These are phyloP conservation scores for Lecanicillium sp. DNA, from an alignment of 2,329 filamentous ascomycete species.

Conservation along the genomic window DNA sequence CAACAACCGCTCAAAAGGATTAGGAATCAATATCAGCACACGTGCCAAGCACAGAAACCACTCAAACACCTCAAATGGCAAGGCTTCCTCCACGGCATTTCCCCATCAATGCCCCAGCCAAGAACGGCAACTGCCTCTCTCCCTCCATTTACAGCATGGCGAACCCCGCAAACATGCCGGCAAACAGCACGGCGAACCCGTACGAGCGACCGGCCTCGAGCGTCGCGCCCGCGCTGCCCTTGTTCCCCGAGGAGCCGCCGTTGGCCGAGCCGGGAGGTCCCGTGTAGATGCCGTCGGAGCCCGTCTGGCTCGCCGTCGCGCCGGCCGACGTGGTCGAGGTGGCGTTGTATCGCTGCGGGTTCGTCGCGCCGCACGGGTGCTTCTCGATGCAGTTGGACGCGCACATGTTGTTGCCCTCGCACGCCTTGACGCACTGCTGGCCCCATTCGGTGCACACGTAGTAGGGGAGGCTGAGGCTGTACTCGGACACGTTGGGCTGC, in stretches of 20 bases:
- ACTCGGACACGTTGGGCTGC: conserved; percentile 68
- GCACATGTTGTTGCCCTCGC: conserved; percentile 52
- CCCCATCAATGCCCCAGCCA: not conserved
- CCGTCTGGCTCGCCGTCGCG: conserved; percentile 24
- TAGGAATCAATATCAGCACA: not conserved
- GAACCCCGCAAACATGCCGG: conserved; percentile 34
- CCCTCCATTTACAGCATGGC: conserved; percentile 30
- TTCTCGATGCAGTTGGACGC: conserved; percentile 54
- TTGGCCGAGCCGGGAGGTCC: conserved; percentile 21
- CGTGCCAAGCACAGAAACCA: too few relatives aligned
- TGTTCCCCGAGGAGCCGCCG: conserved; percentile 10
- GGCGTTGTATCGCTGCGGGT: conserved; percentile 54
- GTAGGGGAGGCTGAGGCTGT: conserved; percentile 72
- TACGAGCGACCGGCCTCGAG: conserved; percentile 32
- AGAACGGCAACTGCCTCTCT: too few relatives aligned
- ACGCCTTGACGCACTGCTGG: conserved; percentile 58
- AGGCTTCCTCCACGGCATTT: not conserved
- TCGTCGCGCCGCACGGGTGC: conserved; percentile 66
- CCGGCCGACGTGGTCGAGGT: conserved; percentile 41
- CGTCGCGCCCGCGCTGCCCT: conserved; percentile 24
- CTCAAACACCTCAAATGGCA: too few relatives aligned
- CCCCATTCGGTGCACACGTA: conserved; percentile 69
- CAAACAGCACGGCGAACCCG: conserved; percentile 33
- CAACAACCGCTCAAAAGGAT: not conserved
- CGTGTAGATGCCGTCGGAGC: conserved; percentile 34